Percentiles rank a stretch among this genome's conserved stretches.
phyloP scores from a whole-genome alignment of 768 basidiomycete genomes.

The Tricholoma flavovirens region DNA sequence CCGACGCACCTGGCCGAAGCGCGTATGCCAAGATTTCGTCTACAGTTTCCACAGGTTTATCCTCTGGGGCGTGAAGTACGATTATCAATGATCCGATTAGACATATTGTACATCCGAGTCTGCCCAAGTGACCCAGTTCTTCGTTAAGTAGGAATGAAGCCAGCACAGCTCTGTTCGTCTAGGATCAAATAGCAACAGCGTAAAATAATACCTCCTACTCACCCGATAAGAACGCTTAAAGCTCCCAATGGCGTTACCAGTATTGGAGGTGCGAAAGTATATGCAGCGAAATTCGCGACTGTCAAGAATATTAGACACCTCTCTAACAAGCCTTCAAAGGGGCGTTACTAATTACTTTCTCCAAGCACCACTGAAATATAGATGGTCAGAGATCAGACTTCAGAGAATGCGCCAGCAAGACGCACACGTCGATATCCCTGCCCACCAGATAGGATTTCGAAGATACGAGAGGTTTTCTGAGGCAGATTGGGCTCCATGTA shows the following conservation, averaged over 20 bases:
- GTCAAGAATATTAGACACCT: conserved; percentile 7
- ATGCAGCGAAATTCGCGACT: conserved; percentile 93
- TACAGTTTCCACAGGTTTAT: conserved; percentile 88
- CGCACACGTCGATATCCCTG: conserved; percentile 87
- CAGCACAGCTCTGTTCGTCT: conserved; percentile 70
- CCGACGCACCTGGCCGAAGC: conserved; percentile 75
- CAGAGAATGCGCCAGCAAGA: conserved; percentile 13
- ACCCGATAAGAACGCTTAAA: conserved; percentile 95
- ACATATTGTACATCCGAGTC: conserved; percentile 79
- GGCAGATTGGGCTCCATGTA: conserved; percentile 48
- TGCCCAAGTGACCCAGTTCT: conserved; percentile 89
- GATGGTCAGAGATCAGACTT: conserved; percentile 5
- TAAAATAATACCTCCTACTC: conserved; percentile 21
- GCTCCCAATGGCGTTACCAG: conserved; percentile 98
- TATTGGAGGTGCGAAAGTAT: conserved; percentile 96
- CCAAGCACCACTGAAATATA: conserved; percentile 73
- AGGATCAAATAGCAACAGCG: neutral
- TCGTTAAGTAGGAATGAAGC: conserved; percentile 92
- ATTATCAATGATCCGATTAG: conserved; percentile 89
- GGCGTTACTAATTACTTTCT: conserved; percentile 53
- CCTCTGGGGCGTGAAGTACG: conserved; percentile 93
- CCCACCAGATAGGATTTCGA: conserved; percentile 95
- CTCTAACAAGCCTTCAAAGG: neutral
- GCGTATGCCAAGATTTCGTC: conserved; percentile 91
- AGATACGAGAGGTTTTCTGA: conserved; percentile 86